Evolutionary conservation across 2,329 filamentous ascomycete genomes (phyloP), one percentile per base, ranked within the genome.

Genomic region (Metarhizium brunneum): DNA sequence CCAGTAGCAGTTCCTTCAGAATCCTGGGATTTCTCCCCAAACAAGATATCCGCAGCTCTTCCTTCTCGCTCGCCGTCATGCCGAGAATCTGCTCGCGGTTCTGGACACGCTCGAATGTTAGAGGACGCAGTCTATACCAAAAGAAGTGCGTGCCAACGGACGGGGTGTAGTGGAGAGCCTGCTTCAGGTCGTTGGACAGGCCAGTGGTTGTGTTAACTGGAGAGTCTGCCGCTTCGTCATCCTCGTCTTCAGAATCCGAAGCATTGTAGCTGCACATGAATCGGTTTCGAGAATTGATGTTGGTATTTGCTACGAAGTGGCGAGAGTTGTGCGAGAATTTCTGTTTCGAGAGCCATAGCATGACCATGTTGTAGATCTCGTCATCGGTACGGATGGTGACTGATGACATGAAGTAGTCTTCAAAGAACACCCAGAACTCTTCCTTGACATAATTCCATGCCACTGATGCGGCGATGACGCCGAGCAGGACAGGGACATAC

Each of bases 321-420:
- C 82, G 81, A 0, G 84, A 80, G 5, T 73, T 71, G 58, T 79
- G 76, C 20, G 83, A 76, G 60, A 88, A 87, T 3, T 71, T 67
- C 67, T 89, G 85, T 38, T 73, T 69, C 2, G 84, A 77, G 2
- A 88, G 77, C 86, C 86, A 89, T 30, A 76, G 76, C 83, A 88
- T 87, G 45, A 88, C 64, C 63, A 87, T 86, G 64, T 85, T 85
- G 72, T 87, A 89, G 56, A 87, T 81, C 65, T 89, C 86, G 62
- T 90, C 86, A 56, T 88, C 84, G 32, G 81, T 77, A 48, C 83
- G 78, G 43, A 90, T 80, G 61, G 85, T 81, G 18, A 85, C 84
- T 1, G 79, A 81, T 3, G 82, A 86, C 75, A 87, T 83, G 61
- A 86, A 78, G 62, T 86, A 72, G 6, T 71, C 63, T 47, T 79